These are phyloP conservation scores for Kalmusia sp. DNA, from an alignment of 2,329 filamentous ascomycete genomes.

Conservation along the genomic window DNA sequence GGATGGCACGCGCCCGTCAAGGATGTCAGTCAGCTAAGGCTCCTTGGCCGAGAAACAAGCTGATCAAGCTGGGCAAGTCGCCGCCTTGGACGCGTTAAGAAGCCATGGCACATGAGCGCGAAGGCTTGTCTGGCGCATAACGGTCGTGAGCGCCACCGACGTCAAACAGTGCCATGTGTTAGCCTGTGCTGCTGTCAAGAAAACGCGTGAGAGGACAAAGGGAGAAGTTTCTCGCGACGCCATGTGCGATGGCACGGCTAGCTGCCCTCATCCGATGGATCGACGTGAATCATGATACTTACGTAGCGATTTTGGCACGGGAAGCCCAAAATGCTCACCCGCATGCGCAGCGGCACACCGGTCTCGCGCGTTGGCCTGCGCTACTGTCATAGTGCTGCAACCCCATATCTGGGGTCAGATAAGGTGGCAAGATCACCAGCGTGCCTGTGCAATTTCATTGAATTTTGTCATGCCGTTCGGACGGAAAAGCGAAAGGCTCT, in stretches of 20 bases:
- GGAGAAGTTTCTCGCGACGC: too few species aligned
- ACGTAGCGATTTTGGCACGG: too few species aligned
- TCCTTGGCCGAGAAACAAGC: constrained; percentile 7
- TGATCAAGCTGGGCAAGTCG: background rate
- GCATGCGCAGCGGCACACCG: background rate
- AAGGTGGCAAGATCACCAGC: too few species aligned
- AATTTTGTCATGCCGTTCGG: too few species aligned
- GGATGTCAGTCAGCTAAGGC: background rate
- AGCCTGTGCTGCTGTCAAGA: too few species aligned
- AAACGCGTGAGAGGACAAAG: too few species aligned
- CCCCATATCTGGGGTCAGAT: too few species aligned
- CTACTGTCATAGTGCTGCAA: background rate
- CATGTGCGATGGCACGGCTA: too few species aligned
- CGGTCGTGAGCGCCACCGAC: background rate
- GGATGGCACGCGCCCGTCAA: background rate
- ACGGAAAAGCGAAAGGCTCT: too few species aligned
- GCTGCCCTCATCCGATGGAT: background rate
- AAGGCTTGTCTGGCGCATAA: constrained; percentile 9
- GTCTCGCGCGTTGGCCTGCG: background rate
- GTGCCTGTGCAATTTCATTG: too few species aligned
- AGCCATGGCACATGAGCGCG: constrained; percentile 4
- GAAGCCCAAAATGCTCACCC: background rate
- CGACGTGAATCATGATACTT: too few species aligned
- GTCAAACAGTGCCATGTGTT: too few species aligned
- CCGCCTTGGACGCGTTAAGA: background rate